Percentiles rank a stretch among this genome's conserved stretches.
Evolutionary conservation across 345 rosid genomes (phyloP).

Genomic region (Salix brachista): DNA sequence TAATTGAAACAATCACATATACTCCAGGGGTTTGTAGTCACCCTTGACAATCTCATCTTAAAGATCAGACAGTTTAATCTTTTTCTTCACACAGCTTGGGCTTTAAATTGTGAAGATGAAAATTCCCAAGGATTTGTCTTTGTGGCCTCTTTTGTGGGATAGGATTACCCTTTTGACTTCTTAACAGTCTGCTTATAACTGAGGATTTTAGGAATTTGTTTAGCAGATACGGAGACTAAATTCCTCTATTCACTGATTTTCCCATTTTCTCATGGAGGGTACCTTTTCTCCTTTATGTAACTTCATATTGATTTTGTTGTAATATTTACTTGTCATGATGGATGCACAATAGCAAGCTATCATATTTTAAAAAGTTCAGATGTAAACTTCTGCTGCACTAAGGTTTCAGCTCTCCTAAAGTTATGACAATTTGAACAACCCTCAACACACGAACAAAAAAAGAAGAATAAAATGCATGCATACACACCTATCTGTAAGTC

Average conservation of each 20-base stretch:
- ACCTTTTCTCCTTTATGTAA: no score
- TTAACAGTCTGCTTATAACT: not conserved
- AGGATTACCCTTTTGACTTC: not conserved
- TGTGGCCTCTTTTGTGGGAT: not conserved
- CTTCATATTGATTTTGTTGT: not conserved
- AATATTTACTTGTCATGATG: not conserved
- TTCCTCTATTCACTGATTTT: no score
- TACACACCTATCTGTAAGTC: not conserved
- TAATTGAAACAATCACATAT: not conserved
- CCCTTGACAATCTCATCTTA: not conserved
- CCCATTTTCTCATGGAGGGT: no score
- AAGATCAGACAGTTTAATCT: not conserved
- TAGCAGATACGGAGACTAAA: no score
- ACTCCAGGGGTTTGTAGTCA: not conserved
- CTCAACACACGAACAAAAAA: no score
- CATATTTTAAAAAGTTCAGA: no score
- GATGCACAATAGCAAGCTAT: no score
- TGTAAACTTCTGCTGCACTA: no score
- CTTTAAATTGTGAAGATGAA: not conserved
- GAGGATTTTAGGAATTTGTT: not conserved
- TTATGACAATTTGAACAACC: no score
- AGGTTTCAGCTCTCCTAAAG: no score
- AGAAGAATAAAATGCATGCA: not conserved
- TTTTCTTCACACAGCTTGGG: not conserved
- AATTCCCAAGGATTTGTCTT: not conserved